Conservation (phyloP, 106 monocot genomes). For the Triglochin maritima region DNA sequence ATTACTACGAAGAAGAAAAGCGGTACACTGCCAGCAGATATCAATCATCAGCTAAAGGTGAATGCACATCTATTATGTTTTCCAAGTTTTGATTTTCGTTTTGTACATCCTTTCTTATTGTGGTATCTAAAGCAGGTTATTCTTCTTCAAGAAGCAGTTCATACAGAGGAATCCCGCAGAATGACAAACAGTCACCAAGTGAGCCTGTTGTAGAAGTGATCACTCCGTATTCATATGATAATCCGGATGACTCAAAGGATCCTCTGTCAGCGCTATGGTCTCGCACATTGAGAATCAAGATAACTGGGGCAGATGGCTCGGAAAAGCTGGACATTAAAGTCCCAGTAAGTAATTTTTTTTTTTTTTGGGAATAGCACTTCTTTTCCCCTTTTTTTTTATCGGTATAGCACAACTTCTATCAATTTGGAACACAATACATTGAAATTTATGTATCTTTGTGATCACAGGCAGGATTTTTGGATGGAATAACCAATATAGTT, state of each 20-base stretch:
- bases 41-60: slow-evolving; percentile 32
- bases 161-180: slow-evolving; percentile 7
- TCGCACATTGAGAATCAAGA: slow-evolving; percentile 65
- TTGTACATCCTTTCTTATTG: neutral
- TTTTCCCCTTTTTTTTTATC: neutral
- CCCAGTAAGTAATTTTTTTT: slow-evolving; percentile 49
- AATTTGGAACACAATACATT: neutral
- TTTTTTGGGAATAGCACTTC: neutral
- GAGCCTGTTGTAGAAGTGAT: slow-evolving; percentile 73
- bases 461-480: slow-evolving; percentile 78
- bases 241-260: slow-evolving; percentile 38
- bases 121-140: slow-evolving; percentile 21
- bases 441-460: neutral
- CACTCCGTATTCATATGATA: slow-evolving; percentile 40
- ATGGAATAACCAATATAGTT: slow-evolving; percentile 66
- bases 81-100: neutral
- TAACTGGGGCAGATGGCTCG: slow-evolving; percentile 70
- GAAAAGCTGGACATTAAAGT: slow-evolving; percentile 76
- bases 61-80: neutral
- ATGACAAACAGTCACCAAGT: slow-evolving; percentile 8
- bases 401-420: neutral
- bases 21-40: slow-evolving; percentile 30
- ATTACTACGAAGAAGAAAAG: slow-evolving; percentile 89
- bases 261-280: slow-evolving; percentile 55
- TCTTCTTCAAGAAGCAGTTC: slow-evolving; percentile 10